Conservation (phyloP, 176 grass and related monocot species). For the Thalia dealbata region DNA sequence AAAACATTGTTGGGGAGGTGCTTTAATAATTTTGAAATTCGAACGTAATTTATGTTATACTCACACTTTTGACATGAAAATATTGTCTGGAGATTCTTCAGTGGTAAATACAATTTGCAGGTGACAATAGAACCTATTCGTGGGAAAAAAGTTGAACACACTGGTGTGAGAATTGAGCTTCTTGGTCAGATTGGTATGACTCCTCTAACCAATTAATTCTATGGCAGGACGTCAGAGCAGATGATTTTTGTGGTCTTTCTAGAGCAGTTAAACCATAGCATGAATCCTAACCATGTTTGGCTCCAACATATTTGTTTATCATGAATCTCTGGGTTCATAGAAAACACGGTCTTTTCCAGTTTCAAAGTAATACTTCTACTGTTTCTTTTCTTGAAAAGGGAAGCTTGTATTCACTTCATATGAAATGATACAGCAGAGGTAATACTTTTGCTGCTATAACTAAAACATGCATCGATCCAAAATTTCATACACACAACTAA, state of each 20-base stretch:
- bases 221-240: neutral
- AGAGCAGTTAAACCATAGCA: neutral
- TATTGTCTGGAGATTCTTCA: neutral
- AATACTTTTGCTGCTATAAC: neutral
- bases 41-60: neutral
- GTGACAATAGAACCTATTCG: constrained; percentile 69
- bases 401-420: too few relatives aligned
- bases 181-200: constrained; percentile 78
- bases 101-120: constrained; percentile 21
- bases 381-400: neutral
- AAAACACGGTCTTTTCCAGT: neutral
- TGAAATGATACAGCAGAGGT: too few relatives aligned
- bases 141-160: constrained; percentile 82
- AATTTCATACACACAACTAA: neutral
- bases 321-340: neutral
- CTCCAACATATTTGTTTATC: neutral
- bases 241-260: neutral
- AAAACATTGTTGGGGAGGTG: constrained; percentile 68
- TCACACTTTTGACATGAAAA: neutral
- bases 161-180: constrained; percentile 76
- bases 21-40: constrained; percentile 2
- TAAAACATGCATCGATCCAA: neutral
- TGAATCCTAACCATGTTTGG: neutral
- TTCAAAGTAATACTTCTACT: neutral
- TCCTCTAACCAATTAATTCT: neutral